Conservation (phyloP, 495 filamentous ascomycete species). For the Amniculicola lignicola region DNA sequence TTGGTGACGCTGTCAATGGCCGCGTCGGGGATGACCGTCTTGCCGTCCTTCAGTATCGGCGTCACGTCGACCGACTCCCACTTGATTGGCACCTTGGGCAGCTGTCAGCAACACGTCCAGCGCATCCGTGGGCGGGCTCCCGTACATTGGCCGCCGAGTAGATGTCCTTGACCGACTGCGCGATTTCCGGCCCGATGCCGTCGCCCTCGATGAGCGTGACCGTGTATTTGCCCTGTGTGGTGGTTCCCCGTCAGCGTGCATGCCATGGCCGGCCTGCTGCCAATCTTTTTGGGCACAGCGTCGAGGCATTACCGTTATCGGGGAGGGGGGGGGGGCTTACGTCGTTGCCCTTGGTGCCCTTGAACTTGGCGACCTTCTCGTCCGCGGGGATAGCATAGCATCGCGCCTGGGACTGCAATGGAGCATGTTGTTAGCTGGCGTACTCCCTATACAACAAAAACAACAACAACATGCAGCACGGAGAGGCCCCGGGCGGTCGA, state of each 20-base stretch:
- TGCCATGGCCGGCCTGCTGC: no score
- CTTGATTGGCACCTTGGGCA: slow-evolving; percentile 73
- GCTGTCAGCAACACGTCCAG: slow-evolving; percentile 16
- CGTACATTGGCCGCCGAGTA: slow-evolving; percentile 88
- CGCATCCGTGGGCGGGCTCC: background rate
- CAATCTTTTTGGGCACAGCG: background rate
- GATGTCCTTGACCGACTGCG: slow-evolving; percentile 96
- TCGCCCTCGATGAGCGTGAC: slow-evolving; percentile 98
- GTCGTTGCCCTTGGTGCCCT: slow-evolving; percentile 80
- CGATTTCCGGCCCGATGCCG: slow-evolving; percentile 96
- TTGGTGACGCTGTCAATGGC: slow-evolving; percentile 86
- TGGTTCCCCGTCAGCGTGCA: slow-evolving; percentile 6
- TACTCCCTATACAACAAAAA: no score
- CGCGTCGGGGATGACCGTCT: slow-evolving; percentile 83
- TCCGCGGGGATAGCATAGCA: slow-evolving; percentile 54
- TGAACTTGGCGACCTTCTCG: slow-evolving; percentile 87
- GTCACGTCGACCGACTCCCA: slow-evolving; percentile 98
- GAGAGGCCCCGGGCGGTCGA: background rate
- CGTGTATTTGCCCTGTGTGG: slow-evolving; percentile 80
- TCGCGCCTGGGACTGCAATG: slow-evolving; percentile 35
- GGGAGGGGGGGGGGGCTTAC: no score
- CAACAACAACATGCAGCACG: background rate
- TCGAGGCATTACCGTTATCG: slow-evolving; percentile 11
- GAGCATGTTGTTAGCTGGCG: slow-evolving; percentile 33
- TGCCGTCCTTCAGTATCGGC: slow-evolving; percentile 85